These are phyloP conservation scores for Phialophora expanda DNA, from an alignment of 2,329 filamentous ascomycete species.

Conservation along the genomic window DNA sequence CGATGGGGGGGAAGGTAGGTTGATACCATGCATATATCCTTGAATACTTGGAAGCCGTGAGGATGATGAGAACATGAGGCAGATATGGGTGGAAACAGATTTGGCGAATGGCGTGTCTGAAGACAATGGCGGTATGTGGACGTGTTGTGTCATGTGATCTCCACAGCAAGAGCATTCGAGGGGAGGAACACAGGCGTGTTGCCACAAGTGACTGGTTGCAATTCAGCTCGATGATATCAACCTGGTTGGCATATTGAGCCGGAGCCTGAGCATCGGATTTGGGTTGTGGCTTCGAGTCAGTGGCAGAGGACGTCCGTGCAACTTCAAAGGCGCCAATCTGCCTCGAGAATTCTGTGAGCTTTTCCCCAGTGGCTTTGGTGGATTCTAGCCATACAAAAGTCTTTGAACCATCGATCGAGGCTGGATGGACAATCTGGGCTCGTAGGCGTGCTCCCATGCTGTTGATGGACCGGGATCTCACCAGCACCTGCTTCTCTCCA, in stretches of 20 bases:
- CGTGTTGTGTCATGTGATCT: constrained; percentile 10
- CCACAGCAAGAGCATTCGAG: constrained; percentile 35
- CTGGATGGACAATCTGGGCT: constrained; percentile 29
- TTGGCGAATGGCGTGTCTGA: constrained; percentile 30
- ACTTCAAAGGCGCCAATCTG: constrained; percentile 30
- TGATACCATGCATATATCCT: constrained; percentile 32
- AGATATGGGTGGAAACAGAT: constrained; percentile 32
- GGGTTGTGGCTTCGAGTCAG: constrained; percentile 7
- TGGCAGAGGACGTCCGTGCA: background rate
- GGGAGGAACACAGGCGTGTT: constrained; percentile 24
- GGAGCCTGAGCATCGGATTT: constrained; percentile 8
- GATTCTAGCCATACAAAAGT: constrained; percentile 36
- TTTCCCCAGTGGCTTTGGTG: background rate
- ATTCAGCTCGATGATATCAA: constrained; percentile 29
- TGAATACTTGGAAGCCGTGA: constrained; percentile 28
- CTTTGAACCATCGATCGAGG: constrained; percentile 30
- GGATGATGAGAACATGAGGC: constrained; percentile 30
- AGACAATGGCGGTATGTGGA: constrained; percentile 26
- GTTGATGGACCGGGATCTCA: constrained; percentile 26
- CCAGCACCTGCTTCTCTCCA: constrained; percentile 31
- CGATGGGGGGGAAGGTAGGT: constrained; percentile 18
- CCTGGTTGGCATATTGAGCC: constrained; percentile 4
- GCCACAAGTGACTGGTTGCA: constrained; percentile 29
- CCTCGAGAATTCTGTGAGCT: constrained; percentile 21
- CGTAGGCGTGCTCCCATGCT: constrained; percentile 19